phyloP scores from a whole-genome alignment of 805 yeast species.

The Ogataea henricii region DNA sequence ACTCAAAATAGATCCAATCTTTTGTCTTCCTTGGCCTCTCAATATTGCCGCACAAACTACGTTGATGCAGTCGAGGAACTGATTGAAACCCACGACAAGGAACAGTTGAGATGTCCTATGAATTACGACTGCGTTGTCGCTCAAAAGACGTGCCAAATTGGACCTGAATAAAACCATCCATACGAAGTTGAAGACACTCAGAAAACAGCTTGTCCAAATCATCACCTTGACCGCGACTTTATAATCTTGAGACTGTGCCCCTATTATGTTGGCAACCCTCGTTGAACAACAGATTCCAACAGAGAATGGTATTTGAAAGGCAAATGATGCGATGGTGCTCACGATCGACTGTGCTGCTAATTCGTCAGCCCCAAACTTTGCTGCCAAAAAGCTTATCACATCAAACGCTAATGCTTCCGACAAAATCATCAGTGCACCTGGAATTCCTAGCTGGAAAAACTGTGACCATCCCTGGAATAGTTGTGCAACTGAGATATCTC shows the following conservation, averaged over 20 bases:
- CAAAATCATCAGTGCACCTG: conserved; percentile 56
- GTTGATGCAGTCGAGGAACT: conserved; percentile 48
- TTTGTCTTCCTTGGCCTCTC: conserved; percentile 58
- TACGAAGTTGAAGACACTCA: conserved; percentile 41
- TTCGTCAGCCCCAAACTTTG: conserved; percentile 48
- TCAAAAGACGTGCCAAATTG: conserved; percentile 43
- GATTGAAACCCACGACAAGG: conserved; percentile 51
- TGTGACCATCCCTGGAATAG: conserved; percentile 45
- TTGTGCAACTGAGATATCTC: conserved; percentile 21
- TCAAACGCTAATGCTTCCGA: conserved; percentile 61
- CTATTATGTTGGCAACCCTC: conserved; percentile 55
- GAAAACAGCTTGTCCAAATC: conserved; percentile 31
- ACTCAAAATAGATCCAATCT: conserved; percentile 51
- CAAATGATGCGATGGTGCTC: conserved; percentile 48
- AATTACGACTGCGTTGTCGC: conserved; percentile 41
- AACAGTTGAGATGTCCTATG: conserved; percentile 42
- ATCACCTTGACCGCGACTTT: conserved; percentile 43
- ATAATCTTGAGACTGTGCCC: conserved; percentile 43
- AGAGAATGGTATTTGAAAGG: conserved; percentile 55
- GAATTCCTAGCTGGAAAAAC: conserved; percentile 49
- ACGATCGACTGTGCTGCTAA: conserved; percentile 57
- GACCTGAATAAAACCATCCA: conserved; percentile 41
- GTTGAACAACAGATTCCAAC: conserved; percentile 53
- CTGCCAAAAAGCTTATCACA: conserved; percentile 50
- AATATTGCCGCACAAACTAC: conserved; percentile 50